phyloP scores from a whole-genome alignment of 2,329 filamentous ascomycete genomes.

The Alternaria burnsii region DNA sequence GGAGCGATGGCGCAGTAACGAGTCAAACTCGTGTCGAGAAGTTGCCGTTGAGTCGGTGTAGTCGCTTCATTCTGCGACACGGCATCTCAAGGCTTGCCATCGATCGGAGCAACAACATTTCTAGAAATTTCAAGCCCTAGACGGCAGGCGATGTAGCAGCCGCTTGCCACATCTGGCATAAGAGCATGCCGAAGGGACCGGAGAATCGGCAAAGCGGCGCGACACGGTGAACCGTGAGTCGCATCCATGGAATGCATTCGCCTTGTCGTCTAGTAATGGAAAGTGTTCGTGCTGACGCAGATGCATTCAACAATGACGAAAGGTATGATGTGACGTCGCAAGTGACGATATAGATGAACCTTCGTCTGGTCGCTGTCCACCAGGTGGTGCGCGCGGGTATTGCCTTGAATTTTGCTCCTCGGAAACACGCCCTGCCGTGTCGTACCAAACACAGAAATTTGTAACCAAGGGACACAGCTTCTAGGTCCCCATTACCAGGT shows the following conservation, averaged over 20 bases:
- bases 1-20: slow-evolving; percentile 6
- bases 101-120: slow-evolving; percentile 10
- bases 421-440: slow-evolving; percentile 1
- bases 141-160: slow-evolving; percentile 1
- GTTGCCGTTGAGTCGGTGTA: slow-evolving; percentile 34
- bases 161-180: slow-evolving; percentile 9
- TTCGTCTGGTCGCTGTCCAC: slow-evolving; percentile 9
- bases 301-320: neutral
- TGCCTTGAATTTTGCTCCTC: slow-evolving; percentile 4
- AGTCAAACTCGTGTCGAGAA: slow-evolving; percentile 20
- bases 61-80: slow-evolving; percentile 28
- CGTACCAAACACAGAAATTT: slow-evolving; percentile 8
- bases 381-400: slow-evolving; percentile 1
- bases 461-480: slow-evolving; percentile 11
- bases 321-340: slow-evolving; percentile 5
- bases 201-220: slow-evolving; percentile 8
- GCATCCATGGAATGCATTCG: neutral
- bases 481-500: slow-evolving; percentile 5
- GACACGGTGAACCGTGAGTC: slow-evolving; percentile 11
- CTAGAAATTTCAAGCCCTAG: slow-evolving; percentile 6
- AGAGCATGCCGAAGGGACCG: slow-evolving; percentile 1
- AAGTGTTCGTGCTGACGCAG: slow-evolving; percentile 5
- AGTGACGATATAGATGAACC: slow-evolving; percentile 6
- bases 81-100: slow-evolving; percentile 13
- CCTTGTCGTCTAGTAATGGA: slow-evolving; percentile 4